Evolutionary conservation across 352 stramenopile species (phyloP), one percentile per base, ranked within the genome.

Genomic region (Blastocystis sp.): DNA sequence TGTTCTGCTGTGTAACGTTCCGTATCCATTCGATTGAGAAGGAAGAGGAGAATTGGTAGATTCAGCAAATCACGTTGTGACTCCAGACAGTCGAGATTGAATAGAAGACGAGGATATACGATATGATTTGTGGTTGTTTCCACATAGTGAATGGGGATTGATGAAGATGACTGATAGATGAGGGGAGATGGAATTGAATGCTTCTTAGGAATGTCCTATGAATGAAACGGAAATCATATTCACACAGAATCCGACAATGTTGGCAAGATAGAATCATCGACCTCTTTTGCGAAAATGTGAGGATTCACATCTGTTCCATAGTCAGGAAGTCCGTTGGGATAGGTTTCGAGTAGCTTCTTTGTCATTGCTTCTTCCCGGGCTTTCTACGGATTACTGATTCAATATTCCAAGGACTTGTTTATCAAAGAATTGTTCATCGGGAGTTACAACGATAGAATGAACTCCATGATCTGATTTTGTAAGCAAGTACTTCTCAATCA

Each of bases 401-500:
- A 1, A 1, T 49, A 3, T 37, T 42, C 3, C n/a, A 9, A 27
- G 24, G 16, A 83, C 71, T 0, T 65, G 46, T 56, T 83, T 83
- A 24, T 83, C 71, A 29, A 83, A 83, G 51, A 65, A 83, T 0
- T 49, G 7, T 12, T 29, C 71, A 63, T 83, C 71, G 11, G 71
- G 71, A 51, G 37, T 61, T 16, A 83, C 32, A 24, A 83, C 49
- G 1, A 83, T 43, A 29, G n/a, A 42, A 46, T 83, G 63, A 0
- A 83, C 32, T 49, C 71, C 71, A 29, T 27, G 21, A 12, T 83
- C 49, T 6, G 29, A 65, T 37, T 27, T 24, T 9, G 71, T 37
- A n/a, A 52, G 1, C 3, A 83, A 43, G 16, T 83, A 83, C 71
- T 83, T 83, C 12, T 42, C 29, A 51, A 83, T 83, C 71, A 83